Evolutionary conservation across 306 rosid species (phyloP), one percentile per base, ranked within the genome.

Genomic region (Cucumis melo): DNA sequence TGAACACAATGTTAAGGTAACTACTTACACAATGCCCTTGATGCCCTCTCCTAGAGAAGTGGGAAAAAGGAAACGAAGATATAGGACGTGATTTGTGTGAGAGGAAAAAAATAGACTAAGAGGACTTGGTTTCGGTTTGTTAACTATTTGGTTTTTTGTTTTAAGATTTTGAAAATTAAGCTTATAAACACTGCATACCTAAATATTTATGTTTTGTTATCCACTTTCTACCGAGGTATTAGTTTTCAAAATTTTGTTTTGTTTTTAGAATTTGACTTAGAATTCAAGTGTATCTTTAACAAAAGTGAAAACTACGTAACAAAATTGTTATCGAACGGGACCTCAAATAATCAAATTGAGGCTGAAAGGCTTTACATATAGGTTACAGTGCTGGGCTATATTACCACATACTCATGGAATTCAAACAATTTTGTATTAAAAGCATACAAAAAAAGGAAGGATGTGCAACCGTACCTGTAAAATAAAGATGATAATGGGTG

Each of bases 1-100:
- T 71, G 97, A 91, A 82, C 87, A 91, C 84, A 90, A 91, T 78
- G 90, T 94, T 74, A 90, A 87, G 96, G 97, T 93, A 82, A 61
- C 63, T 60, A 82, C 79, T 83, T 80, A 17, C 13, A 16, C 77
- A 57, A 41, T 53, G 61, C 78, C 7, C 59, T n/a, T 73, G 16
- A 48, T 73, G 24, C 57, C 41, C 67, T 57, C 72, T 42, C 32
- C 41, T 21, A 57, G 24, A 32, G 58, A 67, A 75, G 73, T 24
- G 24, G n/a, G 2, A 67, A 29, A n/a, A 60, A 60, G 19, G 67
- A 65, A 78, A 27, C 27, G 39, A 73, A 63, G 60, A 61, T 59
- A 54, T 61, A 27, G 38, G n/a, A 5, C 44, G 17, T 16, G 70
- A 17, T 21, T 6, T 16, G 24, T 63, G 42, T 7, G 71, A 63